Percentiles rank a stretch among this genome's conserved stretches.
phyloP scores from a whole-genome alignment of 257 asterid genomes.

The Verbena officinalis region DNA sequence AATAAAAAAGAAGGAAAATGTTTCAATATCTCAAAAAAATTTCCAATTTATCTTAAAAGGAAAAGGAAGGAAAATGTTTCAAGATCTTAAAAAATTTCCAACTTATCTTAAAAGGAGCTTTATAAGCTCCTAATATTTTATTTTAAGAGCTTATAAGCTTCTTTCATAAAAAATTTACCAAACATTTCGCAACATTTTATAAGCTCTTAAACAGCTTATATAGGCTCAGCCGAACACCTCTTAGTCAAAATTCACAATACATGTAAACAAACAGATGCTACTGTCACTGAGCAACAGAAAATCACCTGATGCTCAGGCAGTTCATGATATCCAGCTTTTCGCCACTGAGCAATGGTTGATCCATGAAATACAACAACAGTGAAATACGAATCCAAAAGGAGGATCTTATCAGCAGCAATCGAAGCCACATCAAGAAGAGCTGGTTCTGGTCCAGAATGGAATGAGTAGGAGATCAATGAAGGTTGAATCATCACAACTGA shows the following conservation, averaged over 20 bases:
- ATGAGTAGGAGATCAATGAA: conserved; percentile 91
- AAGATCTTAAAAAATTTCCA: no score
- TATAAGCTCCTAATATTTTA: no score
- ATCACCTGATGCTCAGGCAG: conserved; percentile 89
- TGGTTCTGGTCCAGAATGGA: conserved; percentile 92
- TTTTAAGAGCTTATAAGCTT: no score
- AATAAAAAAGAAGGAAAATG: no score
- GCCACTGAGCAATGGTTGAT: conserved; percentile 93
- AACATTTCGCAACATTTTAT: no score
- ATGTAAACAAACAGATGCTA: conserved; percentile 7
- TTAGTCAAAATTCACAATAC: conserved; percentile 10
- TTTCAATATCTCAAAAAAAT: no score
- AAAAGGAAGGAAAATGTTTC: no score
- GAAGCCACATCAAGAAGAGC: conserved; percentile 95
- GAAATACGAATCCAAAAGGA: conserved; percentile 91
- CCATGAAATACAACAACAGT: conserved; percentile 95
- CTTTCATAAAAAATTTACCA: no score
- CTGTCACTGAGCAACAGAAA: conserved; percentile 32
- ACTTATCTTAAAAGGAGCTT: no score
- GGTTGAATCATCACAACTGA: conserved; percentile 99
- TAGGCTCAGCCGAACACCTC: no score
- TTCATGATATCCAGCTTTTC: conserved; percentile 93
- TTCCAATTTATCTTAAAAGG: no score
- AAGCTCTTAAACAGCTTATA: no score
- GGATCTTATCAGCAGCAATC: conserved; percentile 90